A percentile compares a stretch with the other conserved stretches of the same genome.
These are phyloP conservation scores for Ophiognomonia clavigignenti-juglandacearum DNA, from an alignment of 2,329 filamentous ascomycete genomes.

Conservation along the genomic window DNA sequence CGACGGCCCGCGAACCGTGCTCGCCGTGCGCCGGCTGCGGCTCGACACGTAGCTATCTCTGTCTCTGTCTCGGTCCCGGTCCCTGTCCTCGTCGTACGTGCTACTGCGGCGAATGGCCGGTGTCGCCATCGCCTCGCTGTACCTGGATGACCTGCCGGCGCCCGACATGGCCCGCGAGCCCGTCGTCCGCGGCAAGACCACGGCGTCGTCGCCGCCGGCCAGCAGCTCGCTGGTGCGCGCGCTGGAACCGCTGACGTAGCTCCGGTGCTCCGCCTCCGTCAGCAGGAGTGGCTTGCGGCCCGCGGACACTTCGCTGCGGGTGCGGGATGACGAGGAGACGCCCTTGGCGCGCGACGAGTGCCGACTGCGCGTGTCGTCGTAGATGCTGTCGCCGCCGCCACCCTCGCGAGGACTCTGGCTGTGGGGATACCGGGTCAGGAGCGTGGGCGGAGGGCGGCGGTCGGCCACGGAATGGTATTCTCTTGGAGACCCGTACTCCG, in stretches of 20 bases:
- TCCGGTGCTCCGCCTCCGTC: constrained; percentile 36
- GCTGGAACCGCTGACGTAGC: constrained; percentile 30
- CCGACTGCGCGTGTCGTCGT: constrained; percentile 37
- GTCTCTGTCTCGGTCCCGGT: constrained; percentile 22
- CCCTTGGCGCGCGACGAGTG: constrained; percentile 32
- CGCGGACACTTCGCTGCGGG: constrained; percentile 36
- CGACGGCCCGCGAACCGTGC: constrained; percentile 26
- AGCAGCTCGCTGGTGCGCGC: constrained; percentile 21
- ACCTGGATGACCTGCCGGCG: too few relatives aligned
- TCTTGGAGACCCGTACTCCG: constrained; percentile 35
- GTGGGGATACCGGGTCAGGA: constrained; percentile 23
- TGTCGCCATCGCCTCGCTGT: too few relatives aligned
- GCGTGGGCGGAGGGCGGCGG: constrained; percentile 28
- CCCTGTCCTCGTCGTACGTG: constrained; percentile 4
- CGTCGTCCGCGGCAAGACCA: too few relatives aligned
- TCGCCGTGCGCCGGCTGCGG: constrained; percentile 32
- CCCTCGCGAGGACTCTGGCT: constrained; percentile 28
- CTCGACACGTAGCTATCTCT: constrained; percentile 41
- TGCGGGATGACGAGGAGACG: constrained; percentile 27
- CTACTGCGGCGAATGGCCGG: constrained; percentile 18
- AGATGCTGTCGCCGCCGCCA: constrained; percentile 32
- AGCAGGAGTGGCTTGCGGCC: constrained; percentile 33
- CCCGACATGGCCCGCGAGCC: too few relatives aligned
- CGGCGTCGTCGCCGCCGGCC: too few relatives aligned
- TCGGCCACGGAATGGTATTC: constrained; percentile 25